Evolutionary conservation across 176 grass and related monocot genomes (phyloP).

Genomic region (Metroxylon sagu): DNA sequence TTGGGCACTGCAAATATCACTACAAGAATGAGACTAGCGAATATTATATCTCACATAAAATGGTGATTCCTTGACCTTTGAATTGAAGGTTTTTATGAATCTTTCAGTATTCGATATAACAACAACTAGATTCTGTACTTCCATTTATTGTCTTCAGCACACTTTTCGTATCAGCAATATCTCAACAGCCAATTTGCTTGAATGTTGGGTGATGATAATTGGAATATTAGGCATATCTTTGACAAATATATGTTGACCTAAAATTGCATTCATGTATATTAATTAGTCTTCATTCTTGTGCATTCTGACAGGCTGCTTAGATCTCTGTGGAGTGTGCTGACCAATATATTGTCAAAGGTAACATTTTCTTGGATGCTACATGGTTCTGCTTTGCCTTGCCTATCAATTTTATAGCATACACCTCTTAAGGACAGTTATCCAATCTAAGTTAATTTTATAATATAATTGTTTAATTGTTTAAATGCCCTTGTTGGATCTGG

Average conservation of each 20-base stretch:
- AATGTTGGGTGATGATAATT: too few relatives aligned
- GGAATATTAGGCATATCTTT: too few relatives aligned
- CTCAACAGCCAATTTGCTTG: too few relatives aligned
- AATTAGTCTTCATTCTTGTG: constrained; percentile 14
- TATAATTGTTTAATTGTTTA: too few relatives aligned
- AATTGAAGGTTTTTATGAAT: background rate
- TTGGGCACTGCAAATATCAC: background rate
- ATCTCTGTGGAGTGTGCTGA: constrained; percentile 2
- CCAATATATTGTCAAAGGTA: constrained; percentile 5
- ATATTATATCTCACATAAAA: background rate
- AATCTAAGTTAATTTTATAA: too few relatives aligned
- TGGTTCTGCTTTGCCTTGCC: background rate
- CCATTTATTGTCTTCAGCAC: too few relatives aligned
- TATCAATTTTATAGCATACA: too few relatives aligned
- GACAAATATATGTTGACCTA: background rate
- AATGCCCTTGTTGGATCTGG: too few relatives aligned
- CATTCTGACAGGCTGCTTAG: constrained; percentile 34
- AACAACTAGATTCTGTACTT: too few relatives aligned
- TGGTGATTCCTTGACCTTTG: constrained; percentile 4
- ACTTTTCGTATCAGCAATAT: too few relatives aligned
- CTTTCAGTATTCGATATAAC: too few relatives aligned
- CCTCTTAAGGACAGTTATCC: too few relatives aligned
- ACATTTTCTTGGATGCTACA: background rate
- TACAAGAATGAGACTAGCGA: background rate
- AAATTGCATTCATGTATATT: constrained; percentile 25